Percentiles rank a stretch among this genome's conserved stretches.
Conservation (phyloP, 495 filamentous ascomycete species). For the Annulohypoxylon nitens region DNA sequence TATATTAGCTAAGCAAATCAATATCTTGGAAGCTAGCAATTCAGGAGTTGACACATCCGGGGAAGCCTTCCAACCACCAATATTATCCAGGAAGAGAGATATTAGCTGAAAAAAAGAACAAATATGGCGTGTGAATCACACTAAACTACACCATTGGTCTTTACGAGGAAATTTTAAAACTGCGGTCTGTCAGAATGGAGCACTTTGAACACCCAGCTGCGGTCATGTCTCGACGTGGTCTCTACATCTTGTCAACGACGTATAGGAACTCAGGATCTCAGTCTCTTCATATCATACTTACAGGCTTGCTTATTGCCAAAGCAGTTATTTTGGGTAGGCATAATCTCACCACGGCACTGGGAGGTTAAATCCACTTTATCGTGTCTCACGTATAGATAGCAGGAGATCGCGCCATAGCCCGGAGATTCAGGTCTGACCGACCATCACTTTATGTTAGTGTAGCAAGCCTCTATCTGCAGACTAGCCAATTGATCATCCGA, state of each 20-base stretch:
- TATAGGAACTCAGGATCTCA: background rate
- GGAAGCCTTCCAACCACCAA: background rate
- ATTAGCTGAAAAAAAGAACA: background rate
- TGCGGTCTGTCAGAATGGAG: constrained; percentile 12
- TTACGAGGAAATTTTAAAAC: constrained; percentile 1
- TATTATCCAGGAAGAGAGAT: background rate
- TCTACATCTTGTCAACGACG: constrained; percentile 5
- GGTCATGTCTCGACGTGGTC: constrained; percentile 2
- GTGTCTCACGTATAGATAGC: constrained; percentile 41
- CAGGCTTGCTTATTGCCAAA: background rate
- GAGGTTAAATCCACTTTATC: constrained; percentile 35
- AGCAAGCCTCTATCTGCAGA: constrained; percentile 32
- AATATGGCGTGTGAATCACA: constrained; percentile 33
- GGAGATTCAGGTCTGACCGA: constrained; percentile 19
- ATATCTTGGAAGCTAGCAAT: background rate
- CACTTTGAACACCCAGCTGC: constrained; percentile 2
- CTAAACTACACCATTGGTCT: constrained; percentile 33
- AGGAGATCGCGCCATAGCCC: constrained; percentile 40
- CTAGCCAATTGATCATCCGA: constrained; percentile 43
- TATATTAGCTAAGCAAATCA: constrained; percentile 8
- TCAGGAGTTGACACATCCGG: background rate
- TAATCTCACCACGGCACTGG: constrained; percentile 19
- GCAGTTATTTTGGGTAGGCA: background rate
- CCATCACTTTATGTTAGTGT: constrained; percentile 25
- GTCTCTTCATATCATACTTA: background rate